These are phyloP conservation scores for Fusarium circinatum DNA, from an alignment of 2,329 filamentous ascomycete genomes.

Conservation along the genomic window DNA sequence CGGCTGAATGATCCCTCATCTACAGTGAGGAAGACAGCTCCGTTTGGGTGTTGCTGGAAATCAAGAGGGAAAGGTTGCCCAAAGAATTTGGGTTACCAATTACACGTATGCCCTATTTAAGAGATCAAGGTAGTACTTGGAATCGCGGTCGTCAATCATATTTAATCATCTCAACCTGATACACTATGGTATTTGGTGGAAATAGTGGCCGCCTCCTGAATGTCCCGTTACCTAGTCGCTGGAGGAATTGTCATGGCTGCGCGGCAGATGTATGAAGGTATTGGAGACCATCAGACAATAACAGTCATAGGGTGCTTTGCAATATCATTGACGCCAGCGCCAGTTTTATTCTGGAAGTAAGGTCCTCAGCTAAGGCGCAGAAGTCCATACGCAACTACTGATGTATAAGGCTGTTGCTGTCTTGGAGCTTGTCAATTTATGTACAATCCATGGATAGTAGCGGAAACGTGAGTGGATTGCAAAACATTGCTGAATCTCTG, in stretches of 20 bases:
- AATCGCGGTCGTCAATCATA: rapidly evolving
- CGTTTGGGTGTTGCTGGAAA: not conserved
- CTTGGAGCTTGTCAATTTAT: not conserved
- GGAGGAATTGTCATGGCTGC: slow-evolving; percentile 53
- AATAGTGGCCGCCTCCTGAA: not conserved
- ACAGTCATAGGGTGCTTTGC: slow-evolving; percentile 52
- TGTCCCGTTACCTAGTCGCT: slow-evolving; percentile 48
- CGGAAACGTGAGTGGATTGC: rapidly evolving
- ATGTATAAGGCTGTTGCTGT: not conserved
- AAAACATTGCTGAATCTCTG: rapidly evolving
- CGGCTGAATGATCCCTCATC: not conserved
- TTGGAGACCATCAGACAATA: slow-evolving; percentile 56
- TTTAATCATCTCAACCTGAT: not conserved
- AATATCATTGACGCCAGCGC: slow-evolving; percentile 45
- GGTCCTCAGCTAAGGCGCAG: slow-evolving; percentile 32
- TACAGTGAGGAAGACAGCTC: not conserved
- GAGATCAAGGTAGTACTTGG: not conserved
- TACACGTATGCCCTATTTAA: not conserved
- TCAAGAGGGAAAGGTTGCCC: not conserved
- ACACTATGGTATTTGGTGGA: not conserved
- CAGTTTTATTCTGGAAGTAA: slow-evolving; percentile 49
- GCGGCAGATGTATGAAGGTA: slow-evolving; percentile 15
- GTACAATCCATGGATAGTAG: too few species aligned
- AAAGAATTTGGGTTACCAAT: rapidly evolving
- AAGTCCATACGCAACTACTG: slow-evolving; percentile 1